phyloP scores from a whole-genome alignment of 257 asterid genomes.

The Capsicum pubescens region DNA sequence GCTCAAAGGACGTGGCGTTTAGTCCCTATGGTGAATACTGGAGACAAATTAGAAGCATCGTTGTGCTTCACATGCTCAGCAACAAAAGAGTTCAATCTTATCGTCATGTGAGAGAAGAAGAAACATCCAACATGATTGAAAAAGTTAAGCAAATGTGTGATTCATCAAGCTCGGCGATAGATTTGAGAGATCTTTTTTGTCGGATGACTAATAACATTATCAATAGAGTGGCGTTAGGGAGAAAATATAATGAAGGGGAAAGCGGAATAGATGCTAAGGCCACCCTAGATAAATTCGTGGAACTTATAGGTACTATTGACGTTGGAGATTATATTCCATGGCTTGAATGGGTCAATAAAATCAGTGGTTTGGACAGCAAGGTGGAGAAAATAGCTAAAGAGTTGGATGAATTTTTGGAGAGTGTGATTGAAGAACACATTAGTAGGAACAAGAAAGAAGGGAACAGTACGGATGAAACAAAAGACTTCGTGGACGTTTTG shows the following conservation, averaged over 20 bases:
- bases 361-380: conserved; percentile 40
- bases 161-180: conserved; percentile 17
- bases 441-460: background rate
- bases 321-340: conserved; percentile 53
- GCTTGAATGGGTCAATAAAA: conserved; percentile 43
- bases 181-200: conserved; percentile 40
- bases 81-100: conserved; percentile 31
- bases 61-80: conserved; percentile 29
- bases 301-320: conserved; percentile 34
- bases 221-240: conserved; percentile 51
- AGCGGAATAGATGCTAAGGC: conserved; percentile 35
- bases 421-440: conserved; percentile 39
- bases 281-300: conserved; percentile 27
- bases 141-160: background rate
- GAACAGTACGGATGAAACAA: background rate
- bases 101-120: conserved; percentile 18
- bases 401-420: conserved; percentile 45
- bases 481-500: conserved; percentile 52
- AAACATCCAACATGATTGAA: conserved; percentile 19
- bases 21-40: conserved; percentile 32
- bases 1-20: background rate
- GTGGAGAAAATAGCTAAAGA: conserved; percentile 37
- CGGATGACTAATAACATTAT: conserved; percentile 43
- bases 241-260: conserved; percentile 39
- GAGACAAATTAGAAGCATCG: conserved; percentile 26